These are phyloP conservation scores for Funneliformis mosseae DNA, from an alignment of 192 early-diverging fungal species.

Conservation along the genomic window DNA sequence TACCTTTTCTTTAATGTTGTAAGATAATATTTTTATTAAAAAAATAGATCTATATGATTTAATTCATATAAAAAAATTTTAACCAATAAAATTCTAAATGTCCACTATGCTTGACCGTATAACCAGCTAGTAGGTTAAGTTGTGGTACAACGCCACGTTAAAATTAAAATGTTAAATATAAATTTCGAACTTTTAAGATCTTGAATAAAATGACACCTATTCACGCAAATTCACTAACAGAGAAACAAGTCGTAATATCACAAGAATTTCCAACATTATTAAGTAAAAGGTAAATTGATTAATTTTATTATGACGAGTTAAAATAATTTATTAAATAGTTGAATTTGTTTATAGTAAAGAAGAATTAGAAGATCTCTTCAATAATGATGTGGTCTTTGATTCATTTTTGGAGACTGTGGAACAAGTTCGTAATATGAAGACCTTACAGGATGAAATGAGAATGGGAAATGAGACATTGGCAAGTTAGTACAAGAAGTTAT, in stretches of 20 bases:
- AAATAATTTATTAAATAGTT: not conserved
- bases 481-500: slow-evolving; percentile 29
- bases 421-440: slow-evolving; percentile 39
- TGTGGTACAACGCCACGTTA: too few relatives aligned
- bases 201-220: not conserved
- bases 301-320: not conserved
- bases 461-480: slow-evolving; percentile 45
- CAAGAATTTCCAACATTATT: slow-evolving; percentile 32
- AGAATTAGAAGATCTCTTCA: slow-evolving; percentile 43
- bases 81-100: too few relatives aligned
- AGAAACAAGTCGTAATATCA: slow-evolving; percentile 15
- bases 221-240: not conserved
- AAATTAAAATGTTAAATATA: too few relatives aligned
- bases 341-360: slow-evolving; percentile 35
- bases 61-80: too few relatives aligned
- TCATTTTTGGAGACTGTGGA: slow-evolving; percentile 45
- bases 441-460: slow-evolving; percentile 42
- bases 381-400: slow-evolving; percentile 45
- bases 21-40: too few relatives aligned
- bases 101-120: too few relatives aligned
- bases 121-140: too few relatives aligned
- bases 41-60: too few relatives aligned
- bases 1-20: too few relatives aligned
- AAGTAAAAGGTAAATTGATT: slow-evolving; percentile 33
- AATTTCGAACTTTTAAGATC: too few relatives aligned